These are phyloP conservation scores for Jamesozyma spencerorum DNA, from an alignment of 805 yeast genomes.

Conservation along the genomic window DNA sequence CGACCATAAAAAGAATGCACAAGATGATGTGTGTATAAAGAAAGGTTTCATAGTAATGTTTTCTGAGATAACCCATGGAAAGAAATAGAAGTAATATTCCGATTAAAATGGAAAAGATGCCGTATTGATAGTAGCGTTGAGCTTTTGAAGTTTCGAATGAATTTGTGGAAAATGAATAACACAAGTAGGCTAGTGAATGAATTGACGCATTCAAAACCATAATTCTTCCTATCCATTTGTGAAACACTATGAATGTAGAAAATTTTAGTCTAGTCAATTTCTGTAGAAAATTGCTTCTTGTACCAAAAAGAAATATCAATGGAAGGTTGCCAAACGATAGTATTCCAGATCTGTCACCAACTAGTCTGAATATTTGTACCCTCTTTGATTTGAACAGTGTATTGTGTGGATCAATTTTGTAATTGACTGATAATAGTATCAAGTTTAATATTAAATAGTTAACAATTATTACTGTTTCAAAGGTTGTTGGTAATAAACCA, in stretches of 20 bases:
- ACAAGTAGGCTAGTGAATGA: slow-evolving; percentile 34
- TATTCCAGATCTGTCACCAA: slow-evolving; percentile 42
- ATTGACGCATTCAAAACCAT: slow-evolving; percentile 31
- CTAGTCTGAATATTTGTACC: slow-evolving; percentile 20
- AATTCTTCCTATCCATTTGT: slow-evolving; percentile 45
- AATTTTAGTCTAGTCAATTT: slow-evolving; percentile 54
- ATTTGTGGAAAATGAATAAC: slow-evolving; percentile 25
- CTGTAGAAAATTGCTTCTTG: slow-evolving; percentile 61
- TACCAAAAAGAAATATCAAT: slow-evolving; percentile 50
- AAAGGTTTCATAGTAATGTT: slow-evolving; percentile 37
- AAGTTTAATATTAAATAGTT: slow-evolving; percentile 14
- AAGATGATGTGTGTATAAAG: slow-evolving; percentile 36
- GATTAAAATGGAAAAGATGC: slow-evolving; percentile 31
- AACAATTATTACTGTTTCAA: slow-evolving; percentile 13
- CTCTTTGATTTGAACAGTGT: slow-evolving; percentile 9
- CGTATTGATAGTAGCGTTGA: slow-evolving; percentile 34
- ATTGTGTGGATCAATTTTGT: slow-evolving; percentile 13
- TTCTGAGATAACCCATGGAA: slow-evolving; percentile 30
- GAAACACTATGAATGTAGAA: slow-evolving; percentile 55
- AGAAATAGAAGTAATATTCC: slow-evolving; percentile 22
- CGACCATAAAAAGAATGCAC: slow-evolving; percentile 35
- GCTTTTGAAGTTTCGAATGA: slow-evolving; percentile 6
- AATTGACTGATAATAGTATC: slow-evolving; percentile 8
- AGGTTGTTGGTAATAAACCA: slow-evolving; percentile 19
- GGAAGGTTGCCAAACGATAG: slow-evolving; percentile 44